Percentiles rank a stretch among this genome's conserved stretches.
Conservation (phyloP, 2,329 filamentous ascomycete genomes). For the Neonectria sp. region DNA sequence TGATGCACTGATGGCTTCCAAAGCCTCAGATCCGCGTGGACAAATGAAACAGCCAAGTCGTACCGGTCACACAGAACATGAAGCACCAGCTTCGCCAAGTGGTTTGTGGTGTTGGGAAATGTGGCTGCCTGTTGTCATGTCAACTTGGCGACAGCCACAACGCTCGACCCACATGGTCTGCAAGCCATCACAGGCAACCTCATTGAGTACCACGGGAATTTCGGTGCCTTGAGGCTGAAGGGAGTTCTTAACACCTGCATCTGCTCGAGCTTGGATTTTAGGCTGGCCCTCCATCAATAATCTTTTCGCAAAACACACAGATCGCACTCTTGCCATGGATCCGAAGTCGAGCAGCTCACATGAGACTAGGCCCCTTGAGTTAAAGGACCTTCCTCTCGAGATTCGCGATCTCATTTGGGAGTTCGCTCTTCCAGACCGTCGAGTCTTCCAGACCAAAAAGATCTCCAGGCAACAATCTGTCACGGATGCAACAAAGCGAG, state of each 20-base stretch:
- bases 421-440: slow-evolving; percentile 44
- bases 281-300: background rate
- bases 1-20: background rate
- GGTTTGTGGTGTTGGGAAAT: slow-evolving; percentile 6
- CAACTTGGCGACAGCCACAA: slow-evolving; percentile 25
- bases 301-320: background rate
- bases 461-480: slow-evolving; percentile 12
- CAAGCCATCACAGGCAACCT: slow-evolving; percentile 32
- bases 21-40: background rate
- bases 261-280: background rate
- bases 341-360: background rate
- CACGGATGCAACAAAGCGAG: slow-evolving; percentile 1
- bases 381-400: slow-evolving; percentile 45
- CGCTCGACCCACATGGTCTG: slow-evolving; percentile 15
- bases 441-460: slow-evolving; percentile 50
- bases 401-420: slow-evolving; percentile 50
- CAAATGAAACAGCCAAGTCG: too few species aligned
- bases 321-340: slow-evolving; percentile 21
- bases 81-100: too few species aligned
- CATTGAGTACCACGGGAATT: slow-evolving; percentile 21
- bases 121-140: slow-evolving; percentile 34
- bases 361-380: slow-evolving; percentile 3
- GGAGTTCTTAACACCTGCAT: background rate
- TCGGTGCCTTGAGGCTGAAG: slow-evolving; percentile 33
- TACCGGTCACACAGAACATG: too few species aligned